These are phyloP conservation scores for Pseudogymnoascus sp. DNA, from an alignment of 2,329 filamentous ascomycete species.

Conservation along the genomic window DNA sequence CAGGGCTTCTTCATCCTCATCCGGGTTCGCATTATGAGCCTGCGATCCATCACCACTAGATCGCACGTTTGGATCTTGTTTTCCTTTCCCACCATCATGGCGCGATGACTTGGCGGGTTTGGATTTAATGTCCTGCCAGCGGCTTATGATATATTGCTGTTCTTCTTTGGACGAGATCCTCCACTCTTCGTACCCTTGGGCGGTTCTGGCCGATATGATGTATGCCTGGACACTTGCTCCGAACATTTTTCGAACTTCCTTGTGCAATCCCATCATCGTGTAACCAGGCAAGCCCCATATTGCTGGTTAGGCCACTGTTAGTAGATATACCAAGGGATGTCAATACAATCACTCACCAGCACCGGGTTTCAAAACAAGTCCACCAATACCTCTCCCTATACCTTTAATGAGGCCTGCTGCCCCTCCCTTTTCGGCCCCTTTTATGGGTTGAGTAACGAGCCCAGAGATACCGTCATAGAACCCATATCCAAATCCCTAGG, in stretches of 20 bases:
- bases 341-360: constrained; percentile 46
- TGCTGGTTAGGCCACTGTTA: constrained; percentile 29
- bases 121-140: constrained; percentile 53
- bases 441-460: constrained; percentile 67
- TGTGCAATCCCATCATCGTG: constrained; percentile 72
- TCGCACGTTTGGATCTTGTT: background rate
- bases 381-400: constrained; percentile 63
- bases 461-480: constrained; percentile 77
- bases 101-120: constrained; percentile 53
- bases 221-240: constrained; percentile 68
- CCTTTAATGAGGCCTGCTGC: constrained; percentile 64
- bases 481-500: constrained; percentile 39
- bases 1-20: constrained; percentile 33
- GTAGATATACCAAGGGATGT: background rate
- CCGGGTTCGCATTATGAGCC: constrained; percentile 23
- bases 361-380: constrained; percentile 40
- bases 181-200: constrained; percentile 65
- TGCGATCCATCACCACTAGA: constrained; percentile 15
- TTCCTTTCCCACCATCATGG: constrained; percentile 30
- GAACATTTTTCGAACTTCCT: constrained; percentile 64
- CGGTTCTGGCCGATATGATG: constrained; percentile 66
- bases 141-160: constrained; percentile 51
- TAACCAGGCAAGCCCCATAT: constrained; percentile 70
- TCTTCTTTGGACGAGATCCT: constrained; percentile 47
- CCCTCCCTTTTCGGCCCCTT: constrained; percentile 59